Conservation (phyloP, 805 yeast genomes). For the Yamadazyma ubonensis region DNA sequence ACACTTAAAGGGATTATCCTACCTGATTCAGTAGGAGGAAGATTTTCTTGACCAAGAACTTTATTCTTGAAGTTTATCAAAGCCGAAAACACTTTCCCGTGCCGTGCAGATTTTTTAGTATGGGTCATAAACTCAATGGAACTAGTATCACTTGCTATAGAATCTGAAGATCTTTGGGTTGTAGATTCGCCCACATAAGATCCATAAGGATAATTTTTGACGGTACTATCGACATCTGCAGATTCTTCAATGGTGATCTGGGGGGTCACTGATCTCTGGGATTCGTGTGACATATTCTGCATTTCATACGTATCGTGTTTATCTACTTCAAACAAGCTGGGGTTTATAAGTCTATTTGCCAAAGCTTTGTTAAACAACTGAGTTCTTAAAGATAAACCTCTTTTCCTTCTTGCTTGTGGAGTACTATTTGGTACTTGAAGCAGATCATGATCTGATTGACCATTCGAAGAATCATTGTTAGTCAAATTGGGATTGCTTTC, state of each 20-base stretch:
- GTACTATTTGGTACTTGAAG: constrained; percentile 13
- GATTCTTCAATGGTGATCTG: constrained; percentile 24
- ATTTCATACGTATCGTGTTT: constrained; percentile 1
- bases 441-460: too few relatives aligned
- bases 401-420: constrained; percentile 39
- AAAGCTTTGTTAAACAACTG: constrained; percentile 56
- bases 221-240: not conserved
- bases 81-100: constrained; percentile 14
- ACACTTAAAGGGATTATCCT: constrained; percentile 69
- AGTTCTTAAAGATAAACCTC: constrained; percentile 67
- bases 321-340: constrained; percentile 8
- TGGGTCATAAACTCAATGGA: constrained; percentile 20
- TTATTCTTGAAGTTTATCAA: constrained; percentile 28
- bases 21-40: constrained; percentile 63
- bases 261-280: constrained; percentile 14
- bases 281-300: not conserved
- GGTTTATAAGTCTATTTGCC: constrained; percentile 10
- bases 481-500: not conserved
- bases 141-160: constrained; percentile 18
- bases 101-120: constrained; percentile 14
- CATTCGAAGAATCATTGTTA: not conserved
- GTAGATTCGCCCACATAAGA: constrained; percentile 21
- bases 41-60: constrained; percentile 42
- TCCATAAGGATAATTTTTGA: constrained; percentile 14
- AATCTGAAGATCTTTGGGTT: constrained; percentile 20